Evolutionary conservation across 208 protist genomes (phyloP).

Genomic region (Jaenimonas drosophilae): DNA sequence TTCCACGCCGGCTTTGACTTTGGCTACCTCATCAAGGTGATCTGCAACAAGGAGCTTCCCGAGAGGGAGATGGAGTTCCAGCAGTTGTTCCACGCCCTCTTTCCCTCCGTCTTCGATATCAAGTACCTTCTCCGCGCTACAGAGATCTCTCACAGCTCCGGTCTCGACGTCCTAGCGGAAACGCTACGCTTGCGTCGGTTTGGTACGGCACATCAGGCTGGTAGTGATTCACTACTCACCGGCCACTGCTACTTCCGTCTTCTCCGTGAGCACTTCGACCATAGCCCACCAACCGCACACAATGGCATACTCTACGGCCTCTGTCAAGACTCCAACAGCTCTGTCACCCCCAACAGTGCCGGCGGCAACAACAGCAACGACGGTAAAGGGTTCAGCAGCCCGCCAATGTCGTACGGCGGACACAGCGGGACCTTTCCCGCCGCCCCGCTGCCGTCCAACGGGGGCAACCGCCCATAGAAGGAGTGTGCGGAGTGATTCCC

Average conservation of each 20-base stretch:
- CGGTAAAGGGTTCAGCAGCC: slow-evolving; percentile 17
- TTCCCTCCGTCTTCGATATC: slow-evolving; percentile 97
- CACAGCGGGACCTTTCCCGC: slow-evolving; percentile 18
- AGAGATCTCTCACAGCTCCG: slow-evolving; percentile 86
- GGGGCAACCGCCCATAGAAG: slow-evolving; percentile 5
- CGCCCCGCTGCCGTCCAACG: slow-evolving; percentile 14
- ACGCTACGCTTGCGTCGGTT: slow-evolving; percentile 90
- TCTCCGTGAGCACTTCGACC: slow-evolving; percentile 77
- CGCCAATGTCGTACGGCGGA: slow-evolving; percentile 16
- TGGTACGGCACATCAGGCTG: slow-evolving; percentile 93
- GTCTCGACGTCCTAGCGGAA: slow-evolving; percentile 95
- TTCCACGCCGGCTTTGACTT: slow-evolving; percentile 99
- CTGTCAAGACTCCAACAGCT: too few species aligned
- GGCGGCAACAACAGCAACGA: slow-evolving; percentile 6
- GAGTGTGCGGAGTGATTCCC: not conserved
- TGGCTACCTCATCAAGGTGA: slow-evolving; percentile 95
- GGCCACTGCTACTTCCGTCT: slow-evolving; percentile 97
- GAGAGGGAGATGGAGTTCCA: slow-evolving; percentile 96
- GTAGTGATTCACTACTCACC: slow-evolving; percentile 96
- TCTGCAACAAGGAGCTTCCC: slow-evolving; percentile 94
- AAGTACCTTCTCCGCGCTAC: slow-evolving; percentile 98
- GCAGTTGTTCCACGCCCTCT: slow-evolving; percentile 92
- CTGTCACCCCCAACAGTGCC: too few species aligned
- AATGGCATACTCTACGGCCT: slow-evolving; percentile 95
- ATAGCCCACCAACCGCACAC: slow-evolving; percentile 70